Conservation (phyloP, 441 rosid species). For the Adansonia grandidieri region DNA sequence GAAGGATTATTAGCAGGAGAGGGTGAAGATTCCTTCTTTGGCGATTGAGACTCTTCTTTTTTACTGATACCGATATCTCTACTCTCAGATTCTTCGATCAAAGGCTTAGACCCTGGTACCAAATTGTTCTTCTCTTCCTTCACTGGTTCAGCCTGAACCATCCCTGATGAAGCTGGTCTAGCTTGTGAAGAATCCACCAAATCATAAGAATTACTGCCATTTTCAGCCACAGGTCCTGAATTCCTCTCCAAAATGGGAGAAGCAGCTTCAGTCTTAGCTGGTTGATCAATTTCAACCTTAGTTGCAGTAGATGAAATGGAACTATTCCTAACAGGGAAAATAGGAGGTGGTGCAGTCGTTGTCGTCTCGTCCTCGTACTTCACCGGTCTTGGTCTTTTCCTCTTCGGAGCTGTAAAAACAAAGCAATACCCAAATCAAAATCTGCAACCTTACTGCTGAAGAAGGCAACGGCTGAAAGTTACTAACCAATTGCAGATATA, state of each 20-base stretch:
- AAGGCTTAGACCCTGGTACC: conserved; percentile 45
- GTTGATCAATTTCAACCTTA: conserved; percentile 61
- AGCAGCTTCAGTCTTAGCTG: conserved; percentile 48
- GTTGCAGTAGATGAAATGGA: conserved; percentile 48
- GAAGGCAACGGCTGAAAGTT: too few relatives aligned
- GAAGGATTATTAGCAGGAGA: conserved; percentile 23
- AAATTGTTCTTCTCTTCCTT: conserved; percentile 43
- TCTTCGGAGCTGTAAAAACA: conserved; percentile 72
- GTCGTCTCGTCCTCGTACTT: conserved; percentile 77
- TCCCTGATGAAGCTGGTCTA: conserved; percentile 24
- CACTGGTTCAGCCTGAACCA: conserved; percentile 31
- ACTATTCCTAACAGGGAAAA: conserved; percentile 45
- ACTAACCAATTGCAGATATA: conserved; percentile 72
- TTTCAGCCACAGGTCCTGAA: conserved; percentile 48
- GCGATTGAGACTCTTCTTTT: conserved; percentile 62
- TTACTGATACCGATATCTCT: conserved; percentile 42
- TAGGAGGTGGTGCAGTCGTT: conserved; percentile 23
- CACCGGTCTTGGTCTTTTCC: conserved; percentile 83
- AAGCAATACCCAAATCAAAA: conserved; percentile 14
- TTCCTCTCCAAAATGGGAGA: conserved; percentile 52
- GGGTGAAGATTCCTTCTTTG: conserved; percentile 52
- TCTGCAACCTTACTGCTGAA: not conserved
- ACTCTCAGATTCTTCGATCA: conserved; percentile 45
- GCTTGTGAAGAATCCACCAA: conserved; percentile 30
- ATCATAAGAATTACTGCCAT: conserved; percentile 37